phyloP scores from a whole-genome alignment of 305 asterid species.

The Solanum hybrid region DNA sequence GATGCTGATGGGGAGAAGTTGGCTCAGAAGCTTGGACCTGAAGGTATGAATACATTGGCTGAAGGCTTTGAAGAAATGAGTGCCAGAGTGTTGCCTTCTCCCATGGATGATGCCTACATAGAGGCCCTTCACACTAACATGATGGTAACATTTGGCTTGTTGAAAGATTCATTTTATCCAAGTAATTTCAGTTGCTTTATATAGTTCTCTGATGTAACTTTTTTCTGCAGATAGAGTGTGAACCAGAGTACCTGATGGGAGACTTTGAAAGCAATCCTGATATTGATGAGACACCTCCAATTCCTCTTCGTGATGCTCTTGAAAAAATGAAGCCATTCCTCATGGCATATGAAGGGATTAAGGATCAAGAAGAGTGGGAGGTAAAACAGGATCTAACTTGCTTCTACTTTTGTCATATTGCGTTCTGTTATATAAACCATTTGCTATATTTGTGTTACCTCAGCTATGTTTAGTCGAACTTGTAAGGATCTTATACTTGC shows the following conservation, averaged over 20 bases:
- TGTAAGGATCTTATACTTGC: background rate
- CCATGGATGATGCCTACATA: slow-evolving; percentile 41
- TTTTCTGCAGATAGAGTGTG: slow-evolving; percentile 68
- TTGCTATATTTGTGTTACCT: background rate
- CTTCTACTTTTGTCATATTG: slow-evolving; percentile 4
- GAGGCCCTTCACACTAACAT: slow-evolving; percentile 67
- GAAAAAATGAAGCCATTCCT: slow-evolving; percentile 91
- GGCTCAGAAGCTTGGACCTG: slow-evolving; percentile 63
- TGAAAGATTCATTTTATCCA: slow-evolving; percentile 5
- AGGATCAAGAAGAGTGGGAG: slow-evolving; percentile 92
- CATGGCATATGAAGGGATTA: slow-evolving; percentile 67
- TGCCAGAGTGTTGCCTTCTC: slow-evolving; percentile 57
- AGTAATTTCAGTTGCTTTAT: slow-evolving; percentile 3
- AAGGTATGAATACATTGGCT: slow-evolving; percentile 32
- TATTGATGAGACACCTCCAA: slow-evolving; percentile 82
- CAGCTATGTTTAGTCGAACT: background rate
- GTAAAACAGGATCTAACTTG: slow-evolving; percentile 18
- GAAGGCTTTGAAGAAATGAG: slow-evolving; percentile 58
- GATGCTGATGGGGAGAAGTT: slow-evolving; percentile 49
- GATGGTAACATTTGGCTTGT: slow-evolving; percentile 30
- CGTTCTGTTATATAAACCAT: background rate
- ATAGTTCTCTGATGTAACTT: background rate
- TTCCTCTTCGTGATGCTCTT: slow-evolving; percentile 67
- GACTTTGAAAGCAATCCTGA: slow-evolving; percentile 79
- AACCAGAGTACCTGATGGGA: slow-evolving; percentile 78